Evolutionary conservation across 2,329 filamentous ascomycete species (phyloP).

Genomic region (Graphilbum sp.): DNA sequence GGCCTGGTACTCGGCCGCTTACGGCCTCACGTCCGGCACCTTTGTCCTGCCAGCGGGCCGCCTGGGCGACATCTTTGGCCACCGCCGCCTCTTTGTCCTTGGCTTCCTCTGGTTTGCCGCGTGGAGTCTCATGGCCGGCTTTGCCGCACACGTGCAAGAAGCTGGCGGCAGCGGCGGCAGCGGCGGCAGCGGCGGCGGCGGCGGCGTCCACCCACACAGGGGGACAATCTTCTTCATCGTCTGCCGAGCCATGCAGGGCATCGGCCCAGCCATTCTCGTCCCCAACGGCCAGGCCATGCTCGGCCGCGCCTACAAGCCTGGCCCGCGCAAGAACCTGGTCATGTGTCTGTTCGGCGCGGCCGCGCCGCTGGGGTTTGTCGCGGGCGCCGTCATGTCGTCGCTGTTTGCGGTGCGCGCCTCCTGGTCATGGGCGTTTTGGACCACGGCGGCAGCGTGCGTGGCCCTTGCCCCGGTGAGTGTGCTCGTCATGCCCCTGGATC

Average conservation of each 20-base stretch:
- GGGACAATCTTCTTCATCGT: conserved; percentile 13
- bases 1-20: conserved; percentile 41
- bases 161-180: conserved; percentile 1
- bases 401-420: conserved; percentile 21
- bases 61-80: conserved; percentile 40
- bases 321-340: conserved; percentile 41
- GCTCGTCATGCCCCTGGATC: conserved; percentile 11
- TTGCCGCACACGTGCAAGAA: conserved; percentile 13
- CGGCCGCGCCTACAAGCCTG: conserved; percentile 38
- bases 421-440: conserved; percentile 34
- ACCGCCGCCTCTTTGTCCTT: conserved; percentile 34
- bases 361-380: conserved; percentile 28
- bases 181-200: conserved; percentile 4
- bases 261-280: conserved; percentile 45
- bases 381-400: conserved; percentile 23
- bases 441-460: conserved; percentile 11
- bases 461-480: conserved; percentile 10
- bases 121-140: conserved; percentile 34
- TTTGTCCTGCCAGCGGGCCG: conserved; percentile 42
- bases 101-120: conserved; percentile 38
- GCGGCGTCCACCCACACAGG: not conserved
- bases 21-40: conserved; percentile 36
- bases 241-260: conserved; percentile 14
- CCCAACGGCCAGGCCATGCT: conserved; percentile 52
- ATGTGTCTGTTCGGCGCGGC: conserved; percentile 35